Conservation (phyloP, 441 rosid species). For the Gossypium gossypioides region DNA sequence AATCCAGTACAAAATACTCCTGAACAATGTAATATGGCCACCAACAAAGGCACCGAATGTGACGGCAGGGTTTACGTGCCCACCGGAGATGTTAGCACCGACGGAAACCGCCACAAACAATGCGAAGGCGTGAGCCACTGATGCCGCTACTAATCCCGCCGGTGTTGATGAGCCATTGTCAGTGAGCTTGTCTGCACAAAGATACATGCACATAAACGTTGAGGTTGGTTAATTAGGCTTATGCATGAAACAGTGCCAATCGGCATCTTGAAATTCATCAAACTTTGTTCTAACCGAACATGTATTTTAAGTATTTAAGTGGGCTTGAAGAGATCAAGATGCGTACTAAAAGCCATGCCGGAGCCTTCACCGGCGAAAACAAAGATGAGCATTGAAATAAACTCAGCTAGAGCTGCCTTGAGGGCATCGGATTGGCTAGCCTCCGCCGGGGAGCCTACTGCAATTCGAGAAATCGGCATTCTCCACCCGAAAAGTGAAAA, state of each 20-base stretch:
- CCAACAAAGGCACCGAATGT: constrained; percentile 52
- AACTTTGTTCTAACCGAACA: background rate
- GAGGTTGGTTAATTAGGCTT: background rate
- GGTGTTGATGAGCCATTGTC: constrained; percentile 27
- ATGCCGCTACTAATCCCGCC: constrained; percentile 32
- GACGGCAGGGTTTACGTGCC: constrained; percentile 23
- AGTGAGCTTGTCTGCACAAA: constrained; percentile 26
- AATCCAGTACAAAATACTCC: constrained; percentile 39
- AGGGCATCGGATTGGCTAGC: constrained; percentile 27
- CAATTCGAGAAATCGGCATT: constrained; percentile 24
- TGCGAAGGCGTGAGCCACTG: constrained; percentile 30
- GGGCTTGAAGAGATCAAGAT: background rate
- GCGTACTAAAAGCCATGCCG: constrained; percentile 44
- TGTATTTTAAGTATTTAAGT: background rate
- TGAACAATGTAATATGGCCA: constrained; percentile 36
- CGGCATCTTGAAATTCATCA: background rate
- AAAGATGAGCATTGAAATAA: constrained; percentile 21
- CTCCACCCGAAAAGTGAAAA: background rate
- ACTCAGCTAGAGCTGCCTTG: constrained; percentile 37
- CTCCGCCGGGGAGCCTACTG: constrained; percentile 25
- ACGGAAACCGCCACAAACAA: constrained; percentile 33
- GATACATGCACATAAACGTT: background rate
- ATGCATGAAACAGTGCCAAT: background rate
- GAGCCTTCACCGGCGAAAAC: constrained; percentile 40
- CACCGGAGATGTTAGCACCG: constrained; percentile 34